Conservation (phyloP, 2,329 filamentous ascomycete genomes). For the Talaromyces sp. region DNA sequence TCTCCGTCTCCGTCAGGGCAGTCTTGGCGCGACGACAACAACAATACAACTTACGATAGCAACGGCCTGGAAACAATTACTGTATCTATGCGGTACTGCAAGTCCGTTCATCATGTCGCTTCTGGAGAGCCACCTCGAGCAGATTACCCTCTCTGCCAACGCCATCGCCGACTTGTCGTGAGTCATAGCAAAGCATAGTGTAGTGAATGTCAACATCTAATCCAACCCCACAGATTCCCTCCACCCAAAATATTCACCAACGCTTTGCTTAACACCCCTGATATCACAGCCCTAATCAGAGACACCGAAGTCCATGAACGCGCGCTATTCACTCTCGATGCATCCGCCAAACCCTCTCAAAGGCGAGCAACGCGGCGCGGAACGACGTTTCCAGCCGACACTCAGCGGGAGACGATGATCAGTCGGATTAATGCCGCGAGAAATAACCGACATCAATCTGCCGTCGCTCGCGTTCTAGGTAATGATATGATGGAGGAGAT, state of each 20-base stretch:
- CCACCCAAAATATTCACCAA: slow-evolving; percentile 94
- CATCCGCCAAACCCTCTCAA: slow-evolving; percentile 55
- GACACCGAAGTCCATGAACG: slow-evolving; percentile 94
- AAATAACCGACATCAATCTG: slow-evolving; percentile 67
- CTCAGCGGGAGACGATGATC: slow-evolving; percentile 41
- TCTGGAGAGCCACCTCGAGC: slow-evolving; percentile 68
- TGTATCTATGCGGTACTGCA: neutral
- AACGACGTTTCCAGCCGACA: slow-evolving; percentile 48
- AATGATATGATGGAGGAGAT: slow-evolving; percentile 83
- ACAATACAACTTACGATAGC: neutral
- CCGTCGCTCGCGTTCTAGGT: slow-evolving; percentile 84
- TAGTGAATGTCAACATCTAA: neutral
- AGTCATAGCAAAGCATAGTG: slow-evolving; percentile 25
- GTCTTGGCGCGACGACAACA: neutral
- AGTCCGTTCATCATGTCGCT: slow-evolving; percentile 58
- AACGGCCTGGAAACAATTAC: neutral
- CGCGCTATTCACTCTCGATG: slow-evolving; percentile 87
- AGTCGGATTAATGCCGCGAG: slow-evolving; percentile 48
- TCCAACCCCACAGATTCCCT: slow-evolving; percentile 63
- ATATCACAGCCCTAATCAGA: slow-evolving; percentile 91
- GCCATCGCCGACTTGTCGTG: slow-evolving; percentile 74
- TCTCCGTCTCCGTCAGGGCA: neutral
- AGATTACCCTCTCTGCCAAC: slow-evolving; percentile 71
- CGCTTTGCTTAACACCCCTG: slow-evolving; percentile 78
- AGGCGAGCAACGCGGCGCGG: slow-evolving; percentile 47